Conservation (phyloP, 148 eudicot species). For the Talinum fruticosum region DNA sequence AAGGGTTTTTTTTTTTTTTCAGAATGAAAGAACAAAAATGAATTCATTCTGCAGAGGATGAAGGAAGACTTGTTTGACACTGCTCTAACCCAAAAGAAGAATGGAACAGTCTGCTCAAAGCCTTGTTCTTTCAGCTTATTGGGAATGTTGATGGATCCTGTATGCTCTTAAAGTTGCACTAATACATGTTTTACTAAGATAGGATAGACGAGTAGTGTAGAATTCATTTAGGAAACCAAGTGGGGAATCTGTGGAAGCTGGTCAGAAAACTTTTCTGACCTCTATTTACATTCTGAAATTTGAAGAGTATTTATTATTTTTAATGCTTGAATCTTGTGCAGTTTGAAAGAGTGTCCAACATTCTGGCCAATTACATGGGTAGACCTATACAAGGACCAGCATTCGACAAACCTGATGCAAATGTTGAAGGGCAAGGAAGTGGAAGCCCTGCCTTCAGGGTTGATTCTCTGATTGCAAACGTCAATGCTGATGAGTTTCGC, state of each 20-base stretch:
- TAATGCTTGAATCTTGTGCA: constrained; percentile 19
- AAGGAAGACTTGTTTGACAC: neutral
- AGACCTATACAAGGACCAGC: constrained; percentile 37
- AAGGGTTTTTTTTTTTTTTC: neutral
- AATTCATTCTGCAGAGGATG: neutral
- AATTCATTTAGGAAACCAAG: neutral
- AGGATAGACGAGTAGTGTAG: neutral
- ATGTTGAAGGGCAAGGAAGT: constrained; percentile 23
- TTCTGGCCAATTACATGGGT: constrained; percentile 47
- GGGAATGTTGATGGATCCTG: neutral
- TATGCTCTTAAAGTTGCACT: neutral
- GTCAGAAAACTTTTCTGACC: neutral
- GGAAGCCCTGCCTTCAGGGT: constrained; percentile 33
- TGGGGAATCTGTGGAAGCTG: neutral
- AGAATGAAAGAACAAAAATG: neutral
- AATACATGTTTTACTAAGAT: neutral
- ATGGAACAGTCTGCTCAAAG: neutral
- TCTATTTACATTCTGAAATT: neutral
- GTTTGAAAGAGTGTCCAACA: constrained; percentile 47
- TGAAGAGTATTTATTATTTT: neutral
- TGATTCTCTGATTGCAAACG: constrained; percentile 35
- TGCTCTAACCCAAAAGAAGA: neutral
- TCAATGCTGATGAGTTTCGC: constrained; percentile 22
- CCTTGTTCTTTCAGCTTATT: neutral
- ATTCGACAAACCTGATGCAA: constrained; percentile 37